phyloP scores from a whole-genome alignment of 257 asterid species.

The Primulina tabacum region DNA sequence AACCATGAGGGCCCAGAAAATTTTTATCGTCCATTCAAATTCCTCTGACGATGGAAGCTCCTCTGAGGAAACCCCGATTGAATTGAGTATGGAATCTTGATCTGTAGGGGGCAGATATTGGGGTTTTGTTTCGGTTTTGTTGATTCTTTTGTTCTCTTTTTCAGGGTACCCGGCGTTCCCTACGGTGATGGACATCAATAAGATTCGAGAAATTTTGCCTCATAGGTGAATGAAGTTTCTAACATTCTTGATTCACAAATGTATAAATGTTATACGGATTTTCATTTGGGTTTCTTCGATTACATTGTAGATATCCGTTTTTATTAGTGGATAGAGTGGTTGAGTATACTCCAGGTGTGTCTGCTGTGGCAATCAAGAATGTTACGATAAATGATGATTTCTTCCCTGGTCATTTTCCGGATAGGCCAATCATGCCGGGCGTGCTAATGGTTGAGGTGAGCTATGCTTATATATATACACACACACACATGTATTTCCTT shows the following conservation, averaged over 20 bases:
- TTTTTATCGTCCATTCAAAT: neutral
- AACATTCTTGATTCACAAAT: neutral
- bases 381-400: constrained; percentile 89
- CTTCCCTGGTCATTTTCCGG: constrained; percentile 93
- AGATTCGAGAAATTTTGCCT: constrained; percentile 81
- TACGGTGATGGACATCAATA: constrained; percentile 72
- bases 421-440: constrained; percentile 96
- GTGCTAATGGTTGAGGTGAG: constrained; percentile 68
- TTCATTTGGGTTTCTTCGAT: constrained; percentile 13
- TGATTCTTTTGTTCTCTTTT: constrained; percentile 6
- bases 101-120: neutral
- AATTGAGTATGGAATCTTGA: constrained; percentile 53
- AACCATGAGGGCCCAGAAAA: neutral
- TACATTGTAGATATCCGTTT: constrained; percentile 64
- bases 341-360: constrained; percentile 76
- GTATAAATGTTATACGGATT: neutral
- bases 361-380: constrained; percentile 89
- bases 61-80: constrained; percentile 55
- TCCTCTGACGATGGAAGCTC: neutral
- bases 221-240: constrained; percentile 52
- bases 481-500: too few relatives aligned
- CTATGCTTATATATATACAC: too few relatives aligned
- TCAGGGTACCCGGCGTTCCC: constrained; percentile 75
- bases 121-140: neutral
- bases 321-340: constrained; percentile 88